A percentile compares a stretch with the other conserved stretches of the same genome.
These are phyloP conservation scores for Talaromyces rugulosus DNA, from an alignment of 2,329 filamentous ascomycete species.

Conservation along the genomic window DNA sequence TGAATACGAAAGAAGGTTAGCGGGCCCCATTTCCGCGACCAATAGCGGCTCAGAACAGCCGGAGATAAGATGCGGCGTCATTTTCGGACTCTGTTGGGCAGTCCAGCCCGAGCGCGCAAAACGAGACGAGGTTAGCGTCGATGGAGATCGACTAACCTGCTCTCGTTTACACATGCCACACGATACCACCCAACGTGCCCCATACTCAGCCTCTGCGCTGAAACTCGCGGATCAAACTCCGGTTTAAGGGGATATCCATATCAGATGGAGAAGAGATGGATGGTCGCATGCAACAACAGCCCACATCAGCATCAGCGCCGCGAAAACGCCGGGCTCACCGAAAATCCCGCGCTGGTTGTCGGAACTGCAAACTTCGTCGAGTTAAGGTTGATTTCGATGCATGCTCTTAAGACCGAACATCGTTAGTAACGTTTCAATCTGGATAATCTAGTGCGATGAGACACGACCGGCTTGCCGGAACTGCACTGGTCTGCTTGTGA, in stretches of 20 bases:
- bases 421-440: not conserved
- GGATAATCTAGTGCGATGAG: conserved; percentile 52
- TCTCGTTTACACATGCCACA: not conserved
- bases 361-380: conserved; percentile 44
- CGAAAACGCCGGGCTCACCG: conserved; percentile 35
- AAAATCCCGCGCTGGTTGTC: conserved; percentile 53
- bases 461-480: conserved; percentile 46
- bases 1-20: not conserved
- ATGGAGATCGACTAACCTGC: not conserved
- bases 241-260: not conserved
- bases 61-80: no score
- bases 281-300: not conserved
- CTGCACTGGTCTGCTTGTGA: conserved; percentile 42
- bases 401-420: not conserved
- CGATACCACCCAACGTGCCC: not conserved
- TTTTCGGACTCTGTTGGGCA: not conserved
- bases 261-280: not conserved
- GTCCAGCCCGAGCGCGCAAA: not conserved
- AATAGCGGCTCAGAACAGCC: not conserved
- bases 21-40: not conserved
- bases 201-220: not conserved
- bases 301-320: not conserved
- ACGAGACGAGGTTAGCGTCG: not conserved
- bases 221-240: not conserved
- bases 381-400: conserved; percentile 9